Evolutionary conservation across 352 stramenopile genomes (phyloP), one percentile per base, ranked within the genome.

Genomic region (Pseudoperonospora humuli): DNA sequence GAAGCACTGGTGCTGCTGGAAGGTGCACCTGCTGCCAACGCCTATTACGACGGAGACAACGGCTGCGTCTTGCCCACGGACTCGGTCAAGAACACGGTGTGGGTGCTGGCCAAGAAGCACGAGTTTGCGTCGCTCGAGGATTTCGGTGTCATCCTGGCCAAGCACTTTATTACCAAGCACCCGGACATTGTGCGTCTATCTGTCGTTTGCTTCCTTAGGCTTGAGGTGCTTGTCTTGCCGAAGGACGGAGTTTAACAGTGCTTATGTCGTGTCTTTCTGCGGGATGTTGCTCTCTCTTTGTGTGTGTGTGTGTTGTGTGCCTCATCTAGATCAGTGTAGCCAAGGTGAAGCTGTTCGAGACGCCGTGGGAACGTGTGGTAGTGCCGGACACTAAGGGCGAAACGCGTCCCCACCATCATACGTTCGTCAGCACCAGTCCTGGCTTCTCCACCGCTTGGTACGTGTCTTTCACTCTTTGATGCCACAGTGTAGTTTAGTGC

Each of bases 11-110:
- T 94, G 37, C 60, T 94, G 33, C 65, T 95, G 23, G 74, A 93
- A 45, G 84, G 84, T 21, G 50, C 53, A n/a, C 75, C 75, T 5
- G 81, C 79, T 21, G 71, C 86, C 46, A 64, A 57, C 39, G 77
- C 77, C 19, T 95, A 95, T 64, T 85, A 84, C 44, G 50, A 78
- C 39, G 83, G 77, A 45, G 81, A 95, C 67, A 95, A 95, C 52
- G 64, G 69, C 32, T 59, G 64, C 17, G 81, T 95, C 51, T 61
- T 95, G 32, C 77, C 83, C 31, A 95, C 84, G 5, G 84, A 95
- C 60, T 93, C 84, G 47, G 67, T 91, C 61, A 95, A 95, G 68
- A 95, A 95, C 61, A 93, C 83, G 26, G 76, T 95, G 20, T 94
- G 92, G 58, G 75, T 85, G 45, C 37, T 95, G 27, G 83, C 81